A percentile compares a stretch with the other conserved stretches of the same genome.
phyloP scores from a whole-genome alignment of 2,329 filamentous ascomycete genomes.

The Furcasterigmium furcatum region DNA sequence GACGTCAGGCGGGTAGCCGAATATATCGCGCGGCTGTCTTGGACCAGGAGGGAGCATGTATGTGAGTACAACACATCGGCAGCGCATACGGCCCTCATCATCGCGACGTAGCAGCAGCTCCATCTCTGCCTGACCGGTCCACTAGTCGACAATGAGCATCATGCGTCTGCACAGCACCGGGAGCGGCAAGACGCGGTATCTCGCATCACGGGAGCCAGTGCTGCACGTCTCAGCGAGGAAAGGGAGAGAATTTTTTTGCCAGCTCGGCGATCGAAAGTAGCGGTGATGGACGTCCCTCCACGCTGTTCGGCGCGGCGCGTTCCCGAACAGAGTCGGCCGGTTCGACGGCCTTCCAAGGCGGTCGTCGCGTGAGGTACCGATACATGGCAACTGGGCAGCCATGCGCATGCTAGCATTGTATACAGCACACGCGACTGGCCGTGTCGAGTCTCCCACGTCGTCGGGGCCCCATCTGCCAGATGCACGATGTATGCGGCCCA shows the following conservation, averaged over 20 bases:
- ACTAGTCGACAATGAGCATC: background rate
- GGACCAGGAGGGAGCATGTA: too few relatives aligned
- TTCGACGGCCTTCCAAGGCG: background rate
- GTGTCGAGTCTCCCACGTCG: background rate
- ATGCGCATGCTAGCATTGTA: conserved; percentile 27
- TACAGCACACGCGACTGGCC: conserved; percentile 1
- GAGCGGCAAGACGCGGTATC: background rate
- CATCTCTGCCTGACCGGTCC: too few relatives aligned
- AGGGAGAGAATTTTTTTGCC: background rate
- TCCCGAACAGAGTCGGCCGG: background rate
- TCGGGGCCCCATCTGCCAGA: conserved; percentile 10
- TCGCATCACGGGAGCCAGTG: background rate
- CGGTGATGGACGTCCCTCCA: background rate
- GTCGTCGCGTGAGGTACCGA: conserved; percentile 20
- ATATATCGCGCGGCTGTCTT: too few relatives aligned
- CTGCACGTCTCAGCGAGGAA: background rate
- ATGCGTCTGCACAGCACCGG: background rate
- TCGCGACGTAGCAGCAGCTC: too few relatives aligned
- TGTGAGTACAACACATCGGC: too few relatives aligned
- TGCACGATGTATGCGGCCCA: conserved; percentile 9
- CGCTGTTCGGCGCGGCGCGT: background rate
- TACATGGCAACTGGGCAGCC: conserved; percentile 33
- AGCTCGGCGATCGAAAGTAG: background rate
- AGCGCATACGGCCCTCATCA: too few relatives aligned
- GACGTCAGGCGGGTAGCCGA: too few relatives aligned